Evolutionary conservation across 2,329 filamentous ascomycete genomes (phyloP).

Genomic region (Corynespora cassiicola): DNA sequence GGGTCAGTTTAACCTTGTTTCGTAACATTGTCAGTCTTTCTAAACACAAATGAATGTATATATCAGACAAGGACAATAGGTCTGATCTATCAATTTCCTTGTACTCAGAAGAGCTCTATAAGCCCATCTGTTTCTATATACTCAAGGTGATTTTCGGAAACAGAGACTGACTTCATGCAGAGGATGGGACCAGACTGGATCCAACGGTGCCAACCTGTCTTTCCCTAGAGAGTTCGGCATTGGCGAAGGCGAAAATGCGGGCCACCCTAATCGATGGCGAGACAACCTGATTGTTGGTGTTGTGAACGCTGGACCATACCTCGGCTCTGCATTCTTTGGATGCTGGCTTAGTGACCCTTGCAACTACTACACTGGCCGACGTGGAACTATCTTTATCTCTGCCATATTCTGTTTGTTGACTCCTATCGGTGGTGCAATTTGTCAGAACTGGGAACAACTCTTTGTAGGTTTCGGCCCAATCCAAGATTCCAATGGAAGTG

Average conservation of each 20-base stretch:
- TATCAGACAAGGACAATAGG: no score
- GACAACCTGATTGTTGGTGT: constrained; percentile 33
- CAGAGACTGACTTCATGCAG: no score
- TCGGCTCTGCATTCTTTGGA: constrained; percentile 7
- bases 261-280: constrained; percentile 19
- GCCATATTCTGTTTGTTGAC: constrained; percentile 31
- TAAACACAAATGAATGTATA: no score
- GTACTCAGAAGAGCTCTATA: no score
- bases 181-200: constrained; percentile 69
- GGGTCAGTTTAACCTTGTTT: no score
- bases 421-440: constrained; percentile 10
- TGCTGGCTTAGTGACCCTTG: constrained; percentile 35
- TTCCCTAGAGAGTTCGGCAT: constrained; percentile 63
- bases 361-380: constrained; percentile 35
- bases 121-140: no score
- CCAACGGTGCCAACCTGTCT: constrained; percentile 60
- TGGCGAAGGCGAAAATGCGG: constrained; percentile 30
- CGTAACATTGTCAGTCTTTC: no score
- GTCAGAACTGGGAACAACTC: constrained; percentile 16
- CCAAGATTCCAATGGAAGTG: constrained; percentile 25
- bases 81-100: no score
- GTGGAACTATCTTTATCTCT: constrained; percentile 34
- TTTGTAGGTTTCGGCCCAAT: constrained; percentile 15
- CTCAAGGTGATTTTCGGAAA: no score
- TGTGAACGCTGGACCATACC: constrained; percentile 22